A percentile compares a stretch with the other conserved stretches of the same genome.
Evolutionary conservation across 2,329 filamentous ascomycete species (phyloP).

Genomic region (Penicillium sp.): DNA sequence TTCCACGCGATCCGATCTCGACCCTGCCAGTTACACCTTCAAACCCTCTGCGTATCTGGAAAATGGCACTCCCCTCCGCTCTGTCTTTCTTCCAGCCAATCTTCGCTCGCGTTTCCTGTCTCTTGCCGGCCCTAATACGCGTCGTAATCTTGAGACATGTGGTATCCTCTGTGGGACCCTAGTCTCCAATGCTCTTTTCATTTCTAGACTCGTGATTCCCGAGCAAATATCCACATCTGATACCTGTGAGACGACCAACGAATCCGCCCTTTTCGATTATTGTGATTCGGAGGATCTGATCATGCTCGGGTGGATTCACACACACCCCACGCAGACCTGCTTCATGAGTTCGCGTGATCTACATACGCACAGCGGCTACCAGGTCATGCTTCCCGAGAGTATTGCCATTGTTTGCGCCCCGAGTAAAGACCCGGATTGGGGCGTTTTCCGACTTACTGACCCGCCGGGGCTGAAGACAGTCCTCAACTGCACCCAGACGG

Average conservation of each 20-base stretch:
- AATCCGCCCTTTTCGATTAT: conserved; percentile 80
- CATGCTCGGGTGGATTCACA: conserved; percentile 95
- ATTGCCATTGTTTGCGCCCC: conserved; percentile 97
- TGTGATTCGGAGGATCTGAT: conserved; percentile 80
- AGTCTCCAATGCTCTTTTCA: conserved; percentile 90
- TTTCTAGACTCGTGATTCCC: conserved; percentile 83
- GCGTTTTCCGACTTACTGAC: conserved; percentile 89
- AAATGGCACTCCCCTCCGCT: conserved; percentile 79
- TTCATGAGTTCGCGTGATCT: conserved; percentile 95
- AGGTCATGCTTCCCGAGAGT: conserved; percentile 93
- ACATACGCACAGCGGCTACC: conserved; percentile 91
- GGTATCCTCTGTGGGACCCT: conserved; percentile 89
- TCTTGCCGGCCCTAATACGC: conserved; percentile 73
- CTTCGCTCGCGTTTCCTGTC: conserved; percentile 73
- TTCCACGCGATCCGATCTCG: conserved; percentile 27
- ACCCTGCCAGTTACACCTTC: conserved; percentile 67
- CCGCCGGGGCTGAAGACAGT: conserved; percentile 87
- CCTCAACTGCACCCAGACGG: conserved; percentile 70
- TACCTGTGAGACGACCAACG: conserved; percentile 92
- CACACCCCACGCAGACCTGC: conserved; percentile 92
- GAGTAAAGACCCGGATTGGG: conserved; percentile 70
- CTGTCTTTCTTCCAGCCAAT: conserved; percentile 77
- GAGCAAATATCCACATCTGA: conserved; percentile 87
- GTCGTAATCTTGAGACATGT: conserved; percentile 83
- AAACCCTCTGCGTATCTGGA: conserved; percentile 84